Evolutionary conservation across 2,329 filamentous ascomycete genomes (phyloP).

Genomic region (Beauveria australis): DNA sequence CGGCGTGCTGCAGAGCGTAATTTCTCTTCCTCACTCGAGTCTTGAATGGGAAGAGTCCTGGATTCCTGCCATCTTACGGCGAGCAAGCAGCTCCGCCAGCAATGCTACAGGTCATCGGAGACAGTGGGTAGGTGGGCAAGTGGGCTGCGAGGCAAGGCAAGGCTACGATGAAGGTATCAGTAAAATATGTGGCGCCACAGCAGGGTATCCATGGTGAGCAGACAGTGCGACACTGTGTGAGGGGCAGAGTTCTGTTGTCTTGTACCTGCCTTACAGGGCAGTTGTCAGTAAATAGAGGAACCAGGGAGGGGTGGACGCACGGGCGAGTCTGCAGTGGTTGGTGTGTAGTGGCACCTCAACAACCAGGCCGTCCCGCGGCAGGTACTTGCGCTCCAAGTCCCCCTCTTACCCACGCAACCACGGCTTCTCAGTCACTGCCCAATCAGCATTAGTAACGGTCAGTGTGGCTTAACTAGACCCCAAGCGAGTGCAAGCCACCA

Average conservation of each 20-base stretch:
- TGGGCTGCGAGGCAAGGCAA: slow-evolving; percentile 3
- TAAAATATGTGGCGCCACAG: neutral
- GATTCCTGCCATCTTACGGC: neutral
- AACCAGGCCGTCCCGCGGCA: neutral
- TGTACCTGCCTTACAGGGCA: slow-evolving; percentile 10
- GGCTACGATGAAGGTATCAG: neutral
- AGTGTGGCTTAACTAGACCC: neutral
- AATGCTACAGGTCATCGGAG: slow-evolving; percentile 7
- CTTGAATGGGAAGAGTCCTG: neutral
- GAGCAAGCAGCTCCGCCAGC: neutral
- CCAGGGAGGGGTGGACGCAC: neutral
- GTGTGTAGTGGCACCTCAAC: too few species aligned
- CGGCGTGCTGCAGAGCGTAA: neutral
- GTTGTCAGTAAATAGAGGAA: neutral
- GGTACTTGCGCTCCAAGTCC: neutral
- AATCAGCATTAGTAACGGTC: neutral
- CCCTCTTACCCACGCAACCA: neutral
- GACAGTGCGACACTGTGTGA: neutral
- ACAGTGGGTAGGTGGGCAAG: neutral
- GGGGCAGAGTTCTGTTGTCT: neutral
- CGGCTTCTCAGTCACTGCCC: neutral
- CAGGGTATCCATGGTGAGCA: neutral
- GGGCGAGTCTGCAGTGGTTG: neutral
- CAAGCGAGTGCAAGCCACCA: slow-evolving; percentile 9
- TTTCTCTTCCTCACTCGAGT: neutral